phyloP scores from a whole-genome alignment of 108 stramenopile genomes.

The Cyclostephanos tholiformis region DNA sequence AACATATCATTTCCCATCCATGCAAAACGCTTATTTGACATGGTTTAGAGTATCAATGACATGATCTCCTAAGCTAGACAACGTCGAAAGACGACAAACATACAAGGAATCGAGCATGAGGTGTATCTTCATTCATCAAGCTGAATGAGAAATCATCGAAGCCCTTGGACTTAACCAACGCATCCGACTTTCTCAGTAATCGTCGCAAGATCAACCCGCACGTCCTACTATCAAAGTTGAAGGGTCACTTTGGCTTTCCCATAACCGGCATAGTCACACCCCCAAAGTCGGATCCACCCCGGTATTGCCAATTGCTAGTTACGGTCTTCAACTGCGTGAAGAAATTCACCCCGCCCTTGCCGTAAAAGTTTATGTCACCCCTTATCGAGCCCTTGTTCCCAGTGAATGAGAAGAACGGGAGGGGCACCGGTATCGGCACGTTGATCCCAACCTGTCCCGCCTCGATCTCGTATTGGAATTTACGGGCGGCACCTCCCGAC shows the following conservation, averaged over 20 bases:
- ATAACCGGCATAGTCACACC: slow-evolving; percentile 84
- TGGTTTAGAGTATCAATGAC: too few relatives aligned
- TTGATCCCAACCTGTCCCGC: slow-evolving; percentile 91
- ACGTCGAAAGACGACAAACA: too few relatives aligned
- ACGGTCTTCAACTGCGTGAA: slow-evolving; percentile 95
- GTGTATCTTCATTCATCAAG: too few relatives aligned
- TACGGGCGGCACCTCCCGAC: slow-evolving; percentile 88
- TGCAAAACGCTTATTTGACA: too few relatives aligned
- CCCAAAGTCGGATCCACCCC: slow-evolving; percentile 52
- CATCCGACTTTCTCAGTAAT: too few relatives aligned
- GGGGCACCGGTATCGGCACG: slow-evolving; percentile 95
- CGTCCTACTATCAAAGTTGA: too few relatives aligned
- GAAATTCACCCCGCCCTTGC: slow-evolving; percentile 91
- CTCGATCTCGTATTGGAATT: slow-evolving; percentile 88
- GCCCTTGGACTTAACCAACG: too few relatives aligned
- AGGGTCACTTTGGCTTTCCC: slow-evolving; percentile 51
- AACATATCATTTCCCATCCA: too few relatives aligned
- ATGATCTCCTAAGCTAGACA: too few relatives aligned
- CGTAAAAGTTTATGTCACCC: slow-evolving; percentile 95
- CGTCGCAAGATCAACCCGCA: too few relatives aligned
- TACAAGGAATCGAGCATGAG: too few relatives aligned
- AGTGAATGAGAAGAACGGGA: slow-evolving; percentile 96
- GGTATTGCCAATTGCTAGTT: slow-evolving; percentile 87
- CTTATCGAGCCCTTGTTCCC: slow-evolving; percentile 85
- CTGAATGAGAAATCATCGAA: too few relatives aligned